Conservation (phyloP, 768 basidiomycete genomes). For the Agrocybe chaxingu region DNA sequence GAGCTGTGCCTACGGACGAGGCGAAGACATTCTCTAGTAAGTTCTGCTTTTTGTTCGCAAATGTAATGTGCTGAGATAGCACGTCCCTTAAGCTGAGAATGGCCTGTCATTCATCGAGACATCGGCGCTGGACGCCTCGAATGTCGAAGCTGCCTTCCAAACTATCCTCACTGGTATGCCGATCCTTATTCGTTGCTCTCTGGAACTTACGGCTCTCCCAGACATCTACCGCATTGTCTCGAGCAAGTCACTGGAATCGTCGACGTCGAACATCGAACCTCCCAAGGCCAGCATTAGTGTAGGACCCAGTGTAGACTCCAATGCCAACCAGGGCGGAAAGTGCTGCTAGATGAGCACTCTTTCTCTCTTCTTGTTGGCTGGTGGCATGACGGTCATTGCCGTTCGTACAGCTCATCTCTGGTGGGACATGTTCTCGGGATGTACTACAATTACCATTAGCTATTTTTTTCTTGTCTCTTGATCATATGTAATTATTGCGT, state of each 20-base stretch:
- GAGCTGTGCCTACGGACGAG: conserved; percentile 97
- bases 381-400: conserved; percentile 1
- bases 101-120: conserved; percentile 96
- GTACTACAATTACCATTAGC: conserved; percentile 18
- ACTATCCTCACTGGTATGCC: conserved; percentile 85
- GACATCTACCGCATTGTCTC: conserved; percentile 99
- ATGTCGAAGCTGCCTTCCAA: conserved; percentile 97
- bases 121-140: conserved; percentile 98
- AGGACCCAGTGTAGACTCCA: conserved; percentile 66
- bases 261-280: conserved; percentile 72
- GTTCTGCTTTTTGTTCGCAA: conserved; percentile 22
- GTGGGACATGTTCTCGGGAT: conserved; percentile 17
- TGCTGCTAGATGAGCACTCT: conserved; percentile 49
- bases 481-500: conserved; percentile 17
- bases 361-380: neutral
- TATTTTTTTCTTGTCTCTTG: conserved; percentile 14
- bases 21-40: conserved; percentile 87
- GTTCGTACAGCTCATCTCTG: conserved; percentile 15
- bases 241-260: conserved; percentile 89
- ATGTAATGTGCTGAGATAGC: conserved; percentile 4
- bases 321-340: conserved; percentile 51
- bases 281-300: conserved; percentile 86
- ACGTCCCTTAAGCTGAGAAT: conserved; percentile 66
- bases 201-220: conserved; percentile 25
- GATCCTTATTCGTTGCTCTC: neutral